A percentile compares a stretch with the other conserved stretches of the same genome.
Conservation (phyloP, 2,329 filamentous ascomycete genomes). For the Clonostachys chloroleuca region DNA sequence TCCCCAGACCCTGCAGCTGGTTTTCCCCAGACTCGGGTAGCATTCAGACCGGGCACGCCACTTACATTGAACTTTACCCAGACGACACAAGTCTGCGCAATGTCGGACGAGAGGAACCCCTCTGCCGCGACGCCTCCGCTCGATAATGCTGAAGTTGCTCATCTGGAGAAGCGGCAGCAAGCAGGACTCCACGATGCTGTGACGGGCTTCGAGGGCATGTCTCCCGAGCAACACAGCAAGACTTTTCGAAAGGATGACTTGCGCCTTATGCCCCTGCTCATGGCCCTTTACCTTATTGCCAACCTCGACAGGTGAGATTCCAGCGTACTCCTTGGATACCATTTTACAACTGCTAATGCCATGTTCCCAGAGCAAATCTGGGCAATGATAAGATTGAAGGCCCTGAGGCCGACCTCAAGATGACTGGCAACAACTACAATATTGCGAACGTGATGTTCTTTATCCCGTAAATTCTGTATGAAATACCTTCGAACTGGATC, state of each 20-base stretch:
- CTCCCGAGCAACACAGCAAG: not conserved
- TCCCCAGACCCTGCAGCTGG: no score
- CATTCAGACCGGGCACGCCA: no score
- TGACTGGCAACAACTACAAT: constrained; percentile 48
- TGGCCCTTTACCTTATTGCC: constrained; percentile 49
- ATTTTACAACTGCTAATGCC: no score
- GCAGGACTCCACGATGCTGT: no score
- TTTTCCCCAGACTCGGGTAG: no score
- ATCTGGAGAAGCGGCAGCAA: no score
- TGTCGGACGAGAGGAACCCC: no score
- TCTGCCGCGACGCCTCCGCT: no score
- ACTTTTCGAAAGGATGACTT: constrained; percentile 21
- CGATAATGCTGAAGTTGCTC: no score
- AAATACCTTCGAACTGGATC: not conserved
- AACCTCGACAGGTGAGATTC: constrained; percentile 40
- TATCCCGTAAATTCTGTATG: constrained; percentile 43
- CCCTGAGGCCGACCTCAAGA: constrained; percentile 24
- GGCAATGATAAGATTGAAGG: constrained; percentile 45
- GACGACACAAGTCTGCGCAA: no score
- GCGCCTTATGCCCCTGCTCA: constrained; percentile 40
- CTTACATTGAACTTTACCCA: no score
- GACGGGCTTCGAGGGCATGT: not conserved
- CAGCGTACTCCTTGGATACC: no score
- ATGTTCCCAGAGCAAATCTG: constrained; percentile 7
- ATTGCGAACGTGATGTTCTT: constrained; percentile 19